Conservation (phyloP, 106 monocot genomes). For the Allium cepa region DNA sequence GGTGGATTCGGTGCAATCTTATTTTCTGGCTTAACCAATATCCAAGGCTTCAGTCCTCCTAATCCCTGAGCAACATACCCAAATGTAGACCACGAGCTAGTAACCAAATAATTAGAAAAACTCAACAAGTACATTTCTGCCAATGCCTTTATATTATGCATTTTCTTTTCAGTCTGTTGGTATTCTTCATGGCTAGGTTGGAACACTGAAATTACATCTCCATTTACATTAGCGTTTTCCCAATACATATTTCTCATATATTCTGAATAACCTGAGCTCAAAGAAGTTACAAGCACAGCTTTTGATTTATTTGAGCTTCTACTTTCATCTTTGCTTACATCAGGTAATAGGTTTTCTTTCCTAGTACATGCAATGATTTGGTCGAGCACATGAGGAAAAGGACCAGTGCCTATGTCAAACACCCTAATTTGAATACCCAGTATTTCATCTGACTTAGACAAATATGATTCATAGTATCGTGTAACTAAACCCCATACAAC, state of each 20-base stretch:
- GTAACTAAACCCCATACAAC: conserved; percentile 68
- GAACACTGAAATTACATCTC: conserved; percentile 38
- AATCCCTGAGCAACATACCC: conserved; percentile 67
- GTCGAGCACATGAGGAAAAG: conserved; percentile 29
- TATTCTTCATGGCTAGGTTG: conserved; percentile 67
- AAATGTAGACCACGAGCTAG: conserved; percentile 61
- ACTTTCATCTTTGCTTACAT: conserved; percentile 11
- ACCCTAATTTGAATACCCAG: conserved; percentile 61
- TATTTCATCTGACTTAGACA: conserved; percentile 38
- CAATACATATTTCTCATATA: conserved; percentile 49
- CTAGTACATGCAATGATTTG: conserved; percentile 28
- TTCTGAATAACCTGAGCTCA: conserved; percentile 46
- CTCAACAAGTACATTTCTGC: conserved; percentile 72
- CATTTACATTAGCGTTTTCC: conserved; percentile 37
- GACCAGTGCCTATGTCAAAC: conserved; percentile 29
- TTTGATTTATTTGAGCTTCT: conserved; percentile 4
- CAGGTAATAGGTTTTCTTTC: conserved; percentile 37
- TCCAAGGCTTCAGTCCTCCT: conserved; percentile 53
- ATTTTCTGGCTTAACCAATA: conserved; percentile 37
- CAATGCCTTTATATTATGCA: conserved; percentile 65
- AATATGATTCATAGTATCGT: conserved; percentile 60
- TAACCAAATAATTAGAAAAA: conserved; percentile 42
- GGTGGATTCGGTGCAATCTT: conserved; percentile 29
- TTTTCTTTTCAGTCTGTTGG: conserved; percentile 42
- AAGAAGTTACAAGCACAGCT: conserved; percentile 47